Percentiles rank a stretch among this genome's conserved stretches.
phyloP scores from a whole-genome alignment of 192 early-diverging fungal species.

The Chytriomyces sp. region DNA sequence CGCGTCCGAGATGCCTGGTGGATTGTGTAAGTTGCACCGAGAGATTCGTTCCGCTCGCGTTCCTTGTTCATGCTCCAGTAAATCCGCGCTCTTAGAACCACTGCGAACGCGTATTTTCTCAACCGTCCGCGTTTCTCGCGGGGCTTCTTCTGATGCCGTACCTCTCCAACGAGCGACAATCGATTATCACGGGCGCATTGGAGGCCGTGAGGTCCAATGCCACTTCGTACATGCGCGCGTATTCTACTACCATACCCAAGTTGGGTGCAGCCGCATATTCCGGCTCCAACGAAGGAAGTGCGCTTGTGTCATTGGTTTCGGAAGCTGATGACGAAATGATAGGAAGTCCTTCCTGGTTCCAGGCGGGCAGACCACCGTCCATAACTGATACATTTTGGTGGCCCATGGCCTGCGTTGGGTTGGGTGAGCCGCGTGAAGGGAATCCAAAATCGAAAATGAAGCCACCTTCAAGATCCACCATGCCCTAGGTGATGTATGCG shows the following conservation, averaged over 20 bases:
- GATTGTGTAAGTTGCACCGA: background rate
- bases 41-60: background rate
- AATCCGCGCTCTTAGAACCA: too few relatives aligned
- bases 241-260: slow-evolving; percentile 41
- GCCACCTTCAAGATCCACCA: slow-evolving; percentile 91
- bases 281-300: slow-evolving; percentile 26
- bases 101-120: too few relatives aligned
- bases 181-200: slow-evolving; percentile 36
- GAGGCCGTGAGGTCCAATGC: slow-evolving; percentile 40
- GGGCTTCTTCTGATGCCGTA: background rate
- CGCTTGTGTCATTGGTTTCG: background rate
- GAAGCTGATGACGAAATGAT: slow-evolving; percentile 29
- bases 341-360: slow-evolving; percentile 62
- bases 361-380: slow-evolving; percentile 85
- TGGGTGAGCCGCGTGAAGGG: background rate
- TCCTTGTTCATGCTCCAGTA: too few relatives aligned
- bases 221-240: slow-evolving; percentile 28
- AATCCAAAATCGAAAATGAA: background rate
- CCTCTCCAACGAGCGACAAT: slow-evolving; percentile 40
- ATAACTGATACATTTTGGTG: slow-evolving; percentile 85
- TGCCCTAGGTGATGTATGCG: slow-evolving; percentile 80
- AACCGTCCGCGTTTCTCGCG: too few relatives aligned
- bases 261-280: slow-evolving; percentile 30
- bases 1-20: slow-evolving; percentile 13
- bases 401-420: slow-evolving; percentile 71